phyloP scores from a whole-genome alignment of 306 rosid genomes.

The Malus asiatica region DNA sequence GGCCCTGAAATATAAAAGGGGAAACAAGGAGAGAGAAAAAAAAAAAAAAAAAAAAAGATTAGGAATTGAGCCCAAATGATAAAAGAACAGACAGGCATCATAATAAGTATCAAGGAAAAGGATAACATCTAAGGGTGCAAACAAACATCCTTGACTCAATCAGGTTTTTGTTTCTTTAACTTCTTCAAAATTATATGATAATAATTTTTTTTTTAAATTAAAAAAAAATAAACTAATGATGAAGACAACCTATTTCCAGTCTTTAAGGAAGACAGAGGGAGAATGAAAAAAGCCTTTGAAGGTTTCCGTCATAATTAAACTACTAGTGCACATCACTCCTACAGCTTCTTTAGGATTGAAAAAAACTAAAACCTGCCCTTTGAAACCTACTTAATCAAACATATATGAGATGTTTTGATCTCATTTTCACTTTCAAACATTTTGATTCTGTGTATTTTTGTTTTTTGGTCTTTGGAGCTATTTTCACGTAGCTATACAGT shows the following conservation, averaged over 20 bases:
- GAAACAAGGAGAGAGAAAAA: not conserved
- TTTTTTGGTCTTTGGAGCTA: not conserved
- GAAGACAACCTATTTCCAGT: not conserved
- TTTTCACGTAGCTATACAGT: not conserved
- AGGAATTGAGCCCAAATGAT: not conserved
- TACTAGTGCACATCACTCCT: not conserved
- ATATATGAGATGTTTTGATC: not conserved
- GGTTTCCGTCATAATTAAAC: not conserved
- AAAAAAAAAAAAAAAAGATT: not conserved
- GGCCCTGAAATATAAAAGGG: slow-evolving; percentile 60
- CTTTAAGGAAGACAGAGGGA: not conserved
- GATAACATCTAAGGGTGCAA: not conserved
- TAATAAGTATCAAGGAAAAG: not conserved
- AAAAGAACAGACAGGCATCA: not conserved
- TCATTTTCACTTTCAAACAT: not conserved
- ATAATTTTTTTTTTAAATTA: not conserved
- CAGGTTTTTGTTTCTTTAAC: not conserved
- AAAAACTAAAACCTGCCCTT: not conserved
- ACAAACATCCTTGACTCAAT: not conserved
- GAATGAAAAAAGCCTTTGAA: not conserved
- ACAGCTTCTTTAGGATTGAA: not conserved
- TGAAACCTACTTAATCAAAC: not conserved
- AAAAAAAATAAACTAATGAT: not conserved
- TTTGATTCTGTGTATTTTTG: not conserved
- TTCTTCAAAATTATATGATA: not conserved